A percentile compares a stretch with the other conserved stretches of the same genome.
These are phyloP conservation scores for Colletotrichum liriopes DNA, from an alignment of 2,329 filamentous ascomycete species.

Conservation along the genomic window DNA sequence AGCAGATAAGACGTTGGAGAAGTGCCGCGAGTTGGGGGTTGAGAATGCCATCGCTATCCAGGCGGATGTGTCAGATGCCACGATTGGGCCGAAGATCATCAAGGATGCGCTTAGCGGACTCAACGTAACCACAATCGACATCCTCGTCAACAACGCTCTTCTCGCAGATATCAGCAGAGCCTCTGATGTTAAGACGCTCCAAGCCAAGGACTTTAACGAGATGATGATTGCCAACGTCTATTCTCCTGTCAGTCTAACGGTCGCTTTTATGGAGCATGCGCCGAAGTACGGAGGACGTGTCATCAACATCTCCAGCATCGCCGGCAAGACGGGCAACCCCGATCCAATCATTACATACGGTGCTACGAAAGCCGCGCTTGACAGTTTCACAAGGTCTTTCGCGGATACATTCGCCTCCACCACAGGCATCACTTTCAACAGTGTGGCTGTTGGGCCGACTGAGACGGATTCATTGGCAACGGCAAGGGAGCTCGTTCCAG, in stretches of 20 bases:
- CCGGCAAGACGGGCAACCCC: not conserved
- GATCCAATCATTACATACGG: slow-evolving; percentile 45
- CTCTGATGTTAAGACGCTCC: not conserved
- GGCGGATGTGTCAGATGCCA: slow-evolving; percentile 10
- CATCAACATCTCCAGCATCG: slow-evolving; percentile 26
- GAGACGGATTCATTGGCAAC: slow-evolving; percentile 36
- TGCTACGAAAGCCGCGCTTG: slow-evolving; percentile 53
- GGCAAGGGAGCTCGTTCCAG: not conserved
- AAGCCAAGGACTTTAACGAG: not conserved
- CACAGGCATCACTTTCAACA: slow-evolving; percentile 49
- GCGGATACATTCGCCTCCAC: slow-evolving; percentile 50
- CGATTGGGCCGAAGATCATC: not conserved
- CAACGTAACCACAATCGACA: slow-evolving; percentile 2
- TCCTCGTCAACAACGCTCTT: slow-evolving; percentile 29
- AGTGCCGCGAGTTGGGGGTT: slow-evolving; percentile 5
- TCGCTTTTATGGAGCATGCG: slow-evolving; percentile 50
- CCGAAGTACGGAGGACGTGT: slow-evolving; percentile 26
- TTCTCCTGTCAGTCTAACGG: slow-evolving; percentile 48
- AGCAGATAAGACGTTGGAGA: slow-evolving; percentile 5
- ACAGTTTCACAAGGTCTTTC: slow-evolving; percentile 49
- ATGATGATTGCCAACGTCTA: slow-evolving; percentile 27
- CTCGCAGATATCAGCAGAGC: not conserved
- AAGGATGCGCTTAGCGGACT: not conserved
- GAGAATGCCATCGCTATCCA: slow-evolving; percentile 13
- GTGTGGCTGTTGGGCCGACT: slow-evolving; percentile 50